phyloP scores from a whole-genome alignment of 169 alveolate species.

The Cryptosporidium felis region DNA sequence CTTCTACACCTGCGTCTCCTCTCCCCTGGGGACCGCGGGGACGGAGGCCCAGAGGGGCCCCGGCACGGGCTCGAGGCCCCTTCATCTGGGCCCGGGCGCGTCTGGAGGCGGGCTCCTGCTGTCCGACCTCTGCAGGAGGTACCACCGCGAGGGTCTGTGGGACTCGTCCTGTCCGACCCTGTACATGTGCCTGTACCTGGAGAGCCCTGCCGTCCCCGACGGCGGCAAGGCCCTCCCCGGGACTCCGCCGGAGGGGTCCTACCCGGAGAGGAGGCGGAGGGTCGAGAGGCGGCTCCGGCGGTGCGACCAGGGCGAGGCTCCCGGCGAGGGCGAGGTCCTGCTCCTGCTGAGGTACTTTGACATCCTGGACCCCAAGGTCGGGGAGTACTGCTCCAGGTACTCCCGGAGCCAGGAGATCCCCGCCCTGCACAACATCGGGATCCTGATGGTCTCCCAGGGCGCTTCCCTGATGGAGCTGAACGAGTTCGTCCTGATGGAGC shows the following conservation, averaged over 20 bases:
- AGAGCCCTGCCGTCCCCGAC: background rate
- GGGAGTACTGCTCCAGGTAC: constrained; percentile 6
- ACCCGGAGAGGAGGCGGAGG: constrained; percentile 33
- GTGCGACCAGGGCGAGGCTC: background rate
- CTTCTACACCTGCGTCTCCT: constrained; percentile 39
- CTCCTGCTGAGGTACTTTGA: constrained; percentile 53
- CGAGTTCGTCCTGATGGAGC: constrained; percentile 57
- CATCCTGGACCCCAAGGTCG: background rate
- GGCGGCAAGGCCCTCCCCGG: background rate
- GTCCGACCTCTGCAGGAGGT: constrained; percentile 56
- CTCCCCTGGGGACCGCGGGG: constrained; percentile 3
- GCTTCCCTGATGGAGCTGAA: constrained; percentile 26
- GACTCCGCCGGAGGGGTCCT: constrained; percentile 7
- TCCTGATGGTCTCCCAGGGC: constrained; percentile 39
- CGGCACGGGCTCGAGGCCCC: too few species aligned
- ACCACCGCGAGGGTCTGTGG: constrained; percentile 68
- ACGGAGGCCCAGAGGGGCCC: constrained; percentile 18
- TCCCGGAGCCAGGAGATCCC: background rate
- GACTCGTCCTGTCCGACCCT: constrained; percentile 67
- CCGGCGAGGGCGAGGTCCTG: constrained; percentile 30
- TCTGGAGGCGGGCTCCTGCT: background rate
- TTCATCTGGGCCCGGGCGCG: background rate
- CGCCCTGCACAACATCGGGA: constrained; percentile 24
- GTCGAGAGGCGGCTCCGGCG: constrained; percentile 31
- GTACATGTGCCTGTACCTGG: constrained; percentile 44